Evolutionary conservation across 192 early-diverging fungal genomes (phyloP).

Genomic region (Backusella liffmaniae): DNA sequence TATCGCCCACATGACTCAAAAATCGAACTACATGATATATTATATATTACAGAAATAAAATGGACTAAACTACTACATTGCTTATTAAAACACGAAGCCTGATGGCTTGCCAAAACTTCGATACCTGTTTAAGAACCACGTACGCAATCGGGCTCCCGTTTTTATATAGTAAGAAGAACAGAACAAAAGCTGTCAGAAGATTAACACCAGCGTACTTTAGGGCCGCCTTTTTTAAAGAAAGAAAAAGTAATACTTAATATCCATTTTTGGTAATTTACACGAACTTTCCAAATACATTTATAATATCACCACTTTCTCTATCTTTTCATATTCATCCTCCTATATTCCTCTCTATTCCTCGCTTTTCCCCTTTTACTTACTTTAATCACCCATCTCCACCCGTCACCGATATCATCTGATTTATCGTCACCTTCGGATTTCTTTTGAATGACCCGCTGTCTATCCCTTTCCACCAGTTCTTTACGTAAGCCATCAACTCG

Average conservation of each 20-base stretch:
- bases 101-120: neutral
- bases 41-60: constrained; percentile 6
- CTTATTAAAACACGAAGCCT: constrained; percentile 9
- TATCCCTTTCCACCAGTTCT: constrained; percentile 29
- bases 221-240: constrained; percentile 24
- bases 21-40: neutral
- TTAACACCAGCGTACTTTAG: constrained; percentile 32
- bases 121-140: constrained; percentile 7
- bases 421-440: constrained; percentile 6
- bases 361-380: neutral
- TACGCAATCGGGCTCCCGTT: constrained; percentile 26
- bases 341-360: neutral
- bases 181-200: constrained; percentile 29
- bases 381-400: constrained; percentile 23
- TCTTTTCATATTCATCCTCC: neutral
- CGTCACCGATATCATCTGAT: constrained; percentile 19
- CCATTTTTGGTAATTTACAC: neutral
- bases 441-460: neutral
- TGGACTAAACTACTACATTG: neutral
- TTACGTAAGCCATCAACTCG: constrained; percentile 33
- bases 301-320: neutral
- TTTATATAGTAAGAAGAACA: constrained; percentile 25
- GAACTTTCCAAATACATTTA: neutral
- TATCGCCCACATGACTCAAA: neutral
- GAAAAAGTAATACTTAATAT: constrained; percentile 4